Evolutionary conservation across 2,329 filamentous ascomycete species (phyloP).

Genomic region (Ilyonectria destructans): DNA sequence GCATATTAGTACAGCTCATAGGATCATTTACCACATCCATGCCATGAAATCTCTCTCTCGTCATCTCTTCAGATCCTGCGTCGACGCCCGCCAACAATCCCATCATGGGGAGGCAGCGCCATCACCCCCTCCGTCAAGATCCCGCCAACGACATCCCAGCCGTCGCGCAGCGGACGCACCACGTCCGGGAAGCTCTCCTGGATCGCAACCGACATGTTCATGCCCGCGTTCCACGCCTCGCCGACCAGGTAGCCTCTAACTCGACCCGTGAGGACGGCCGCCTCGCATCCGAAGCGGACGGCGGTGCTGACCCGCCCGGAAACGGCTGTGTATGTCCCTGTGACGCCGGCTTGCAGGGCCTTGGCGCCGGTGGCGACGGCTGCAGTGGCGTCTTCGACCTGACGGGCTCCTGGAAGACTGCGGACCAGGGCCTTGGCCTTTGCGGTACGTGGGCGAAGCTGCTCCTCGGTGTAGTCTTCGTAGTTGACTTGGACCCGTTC

Average conservation of each 20-base stretch:
- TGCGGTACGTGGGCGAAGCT: background rate
- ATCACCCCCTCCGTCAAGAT: slow-evolving; percentile 33
- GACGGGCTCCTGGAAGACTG: background rate
- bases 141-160: slow-evolving; percentile 7
- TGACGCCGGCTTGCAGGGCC: slow-evolving; percentile 12
- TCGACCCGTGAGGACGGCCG: slow-evolving; percentile 14
- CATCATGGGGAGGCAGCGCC: slow-evolving; percentile 31
- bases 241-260: slow-evolving; percentile 16
- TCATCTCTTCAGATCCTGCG: background rate
- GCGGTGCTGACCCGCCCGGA: background rate
- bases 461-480: background rate
- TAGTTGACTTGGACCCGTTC: slow-evolving; percentile 3
- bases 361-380: background rate
- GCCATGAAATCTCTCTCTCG: background rate
- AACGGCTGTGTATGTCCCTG: slow-evolving; percentile 29
- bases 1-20: background rate
- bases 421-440: background rate
- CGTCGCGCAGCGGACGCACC: slow-evolving; percentile 7
- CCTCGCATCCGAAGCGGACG: slow-evolving; percentile 19
- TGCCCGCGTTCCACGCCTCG: slow-evolving; percentile 25
- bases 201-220: slow-evolving; percentile 1
- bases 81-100: slow-evolving; percentile 19
- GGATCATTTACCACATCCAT: background rate
- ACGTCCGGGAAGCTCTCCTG: slow-evolving; percentile 25
- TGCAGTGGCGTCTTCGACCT: background rate